Conservation (phyloP, 2,329 filamentous ascomycete species). For the Xylaria digitata region DNA sequence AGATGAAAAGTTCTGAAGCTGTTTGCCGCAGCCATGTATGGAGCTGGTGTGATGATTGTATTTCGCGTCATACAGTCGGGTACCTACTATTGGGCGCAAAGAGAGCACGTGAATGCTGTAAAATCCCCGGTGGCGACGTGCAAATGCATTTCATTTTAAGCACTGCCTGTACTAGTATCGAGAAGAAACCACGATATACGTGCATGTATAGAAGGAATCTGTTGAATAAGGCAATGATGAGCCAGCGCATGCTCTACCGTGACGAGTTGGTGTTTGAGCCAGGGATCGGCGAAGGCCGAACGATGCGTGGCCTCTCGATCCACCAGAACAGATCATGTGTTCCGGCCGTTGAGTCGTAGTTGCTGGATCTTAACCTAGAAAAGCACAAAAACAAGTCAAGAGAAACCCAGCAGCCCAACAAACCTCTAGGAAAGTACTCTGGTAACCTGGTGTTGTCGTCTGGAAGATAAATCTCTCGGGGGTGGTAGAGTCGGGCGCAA, state of each 20-base stretch:
- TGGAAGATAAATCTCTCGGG: slow-evolving; percentile 36
- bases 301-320: slow-evolving; percentile 21
- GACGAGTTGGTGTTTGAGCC: slow-evolving; percentile 8
- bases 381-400: slow-evolving; percentile 37
- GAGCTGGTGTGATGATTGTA: neutral
- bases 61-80: neutral
- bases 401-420: slow-evolving; percentile 23
- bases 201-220: neutral
- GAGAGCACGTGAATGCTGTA: neutral
- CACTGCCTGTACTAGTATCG: neutral
- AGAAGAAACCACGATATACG: slow-evolving; percentile 1
- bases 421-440: slow-evolving; percentile 29
- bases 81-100: slow-evolving; percentile 3
- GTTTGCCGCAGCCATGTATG: neutral
- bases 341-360: slow-evolving; percentile 47
- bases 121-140: neutral
- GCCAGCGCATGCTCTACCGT: slow-evolving; percentile 19
- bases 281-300: slow-evolving; percentile 24
- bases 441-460: slow-evolving; percentile 39
- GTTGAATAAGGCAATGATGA: slow-evolving; percentile 8
- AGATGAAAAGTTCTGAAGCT: neutral
- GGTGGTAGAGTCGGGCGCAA: slow-evolving; percentile 11
- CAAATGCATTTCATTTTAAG: neutral
- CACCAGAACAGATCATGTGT: slow-evolving; percentile 25
- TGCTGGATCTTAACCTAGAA: slow-evolving; percentile 41